Conservation (phyloP, 208 protist species). For the Leishmania guyanensis region DNA sequence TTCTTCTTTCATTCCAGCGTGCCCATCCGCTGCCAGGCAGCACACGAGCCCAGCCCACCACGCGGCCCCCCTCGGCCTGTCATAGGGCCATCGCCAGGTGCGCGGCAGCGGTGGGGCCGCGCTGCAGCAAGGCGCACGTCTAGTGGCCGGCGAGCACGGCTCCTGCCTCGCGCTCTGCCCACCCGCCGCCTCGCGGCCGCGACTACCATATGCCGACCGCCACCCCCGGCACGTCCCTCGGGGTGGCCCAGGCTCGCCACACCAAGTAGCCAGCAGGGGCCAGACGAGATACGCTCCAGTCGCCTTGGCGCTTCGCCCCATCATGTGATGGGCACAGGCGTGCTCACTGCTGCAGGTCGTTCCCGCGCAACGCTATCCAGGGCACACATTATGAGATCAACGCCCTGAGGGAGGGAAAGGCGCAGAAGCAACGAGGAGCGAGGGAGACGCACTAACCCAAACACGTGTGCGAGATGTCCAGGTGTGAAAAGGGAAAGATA, state of each 20-base stretch:
- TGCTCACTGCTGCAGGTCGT: too few relatives aligned
- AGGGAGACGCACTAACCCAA: not conserved
- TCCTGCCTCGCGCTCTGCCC: too few relatives aligned
- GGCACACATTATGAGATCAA: not conserved
- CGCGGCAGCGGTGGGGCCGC: not conserved
- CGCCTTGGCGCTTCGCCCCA: too few relatives aligned
- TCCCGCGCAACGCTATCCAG: not conserved
- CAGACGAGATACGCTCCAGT: not conserved
- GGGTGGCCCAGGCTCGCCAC: not conserved
- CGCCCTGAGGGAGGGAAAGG: not conserved
- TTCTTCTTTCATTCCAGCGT: not conserved
- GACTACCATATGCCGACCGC: too few relatives aligned
- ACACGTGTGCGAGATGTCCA: not conserved
- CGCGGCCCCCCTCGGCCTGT: not conserved
- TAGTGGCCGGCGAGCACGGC: too few relatives aligned
- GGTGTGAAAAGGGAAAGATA: not conserved
- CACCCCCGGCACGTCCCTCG: not conserved
- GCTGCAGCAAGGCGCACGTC: too few relatives aligned
- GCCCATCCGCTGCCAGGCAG: not conserved
- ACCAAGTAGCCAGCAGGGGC: not conserved
- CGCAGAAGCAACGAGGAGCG: too few relatives aligned
- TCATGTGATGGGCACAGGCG: too few relatives aligned
- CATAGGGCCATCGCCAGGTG: not conserved
- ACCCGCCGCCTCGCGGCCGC: too few relatives aligned
- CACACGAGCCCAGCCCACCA: not conserved